Base-by-base conservation (phyloP, 352 stramenopile species). In the Phytophthora sp. region DNA sequence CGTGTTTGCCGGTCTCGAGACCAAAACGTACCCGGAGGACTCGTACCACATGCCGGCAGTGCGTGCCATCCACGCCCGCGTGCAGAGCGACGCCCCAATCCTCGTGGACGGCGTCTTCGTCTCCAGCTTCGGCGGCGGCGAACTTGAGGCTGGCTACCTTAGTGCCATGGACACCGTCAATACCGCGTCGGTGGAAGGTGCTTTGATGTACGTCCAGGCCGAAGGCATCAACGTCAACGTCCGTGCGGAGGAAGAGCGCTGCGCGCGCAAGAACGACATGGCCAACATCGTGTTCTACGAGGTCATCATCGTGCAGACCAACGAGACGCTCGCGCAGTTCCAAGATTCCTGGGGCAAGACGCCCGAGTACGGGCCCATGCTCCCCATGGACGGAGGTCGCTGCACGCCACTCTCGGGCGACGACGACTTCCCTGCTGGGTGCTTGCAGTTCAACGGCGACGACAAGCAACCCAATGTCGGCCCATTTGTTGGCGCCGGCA, bases 171-270 rank as follows among this genome's bases (percentile, higher is more conserved):
- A 95, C 66, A 75, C 69, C 2, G 84, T 94, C 53, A 94, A 94
- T 66, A 89, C 82, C 5, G 86, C 83, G 15, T 79, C 58, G 0
- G 81, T 94, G 0, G 83, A 92, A 23, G 86, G 86, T 15, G 74
- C 81, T 4, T 71, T 94, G 38, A 91, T 92, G 79, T 94, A 88
- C 49, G 82, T 94, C 4, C 83, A 92, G 64, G 82, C 83, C 1
- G 85, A 94, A 31, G 81, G 82, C 13, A 94, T 94, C 68, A 89
- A 94, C 58, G 28, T 77, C 20, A 76, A 84, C 35, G 62, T 71
- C 10, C 81, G 83, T 6, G 56, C 74, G 0, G 27, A 66, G 2
- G 62, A 82, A 0, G 52, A 88, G 18, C 77, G 79, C 5, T 94
- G 85, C 62, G 51, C 74, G 68, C 82, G 84, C 37, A 90, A 89